Base-by-base conservation (phyloP, 306 rosid genomes). In the Cucurbita ficifolia region DNA sequence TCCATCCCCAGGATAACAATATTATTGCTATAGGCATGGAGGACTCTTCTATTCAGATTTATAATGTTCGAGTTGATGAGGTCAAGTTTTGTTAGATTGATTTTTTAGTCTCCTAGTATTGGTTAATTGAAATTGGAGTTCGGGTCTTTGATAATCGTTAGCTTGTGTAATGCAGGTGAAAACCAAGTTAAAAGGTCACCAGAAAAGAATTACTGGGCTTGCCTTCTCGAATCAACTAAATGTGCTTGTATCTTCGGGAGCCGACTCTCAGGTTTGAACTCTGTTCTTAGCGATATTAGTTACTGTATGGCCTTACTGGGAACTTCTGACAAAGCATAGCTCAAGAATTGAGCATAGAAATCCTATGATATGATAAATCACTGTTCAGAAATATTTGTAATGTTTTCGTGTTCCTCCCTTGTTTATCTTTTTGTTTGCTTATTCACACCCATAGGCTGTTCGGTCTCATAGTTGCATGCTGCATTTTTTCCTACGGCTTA, bases 1-100 rank as follows among this genome's bases (percentile, higher is more conserved):
- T 95, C 83, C 99, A 95, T 82, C 99, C 99, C 62, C 97, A 91
- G 81, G 99, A 95, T 84, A 95, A 95, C 81, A 95, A 95, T 84
- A 89, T 95, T 59, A 91, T 95, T 77, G 99, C 99, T 59, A 91
- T 95, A 76, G 99, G 99, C 83, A 95, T 91, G 99, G 99, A 95
- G 18, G 99, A 95, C 78, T 89, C 99, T 63, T 80, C 96, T 49
- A 91, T 95, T 73, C 99, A 95, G 78, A 95, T 95, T 77, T 95
- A 95, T 74, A 95, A 95, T 77, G 99, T 95, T 70, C 80, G 99
- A 79, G 92, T 91, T 75, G 99, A 91, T 74, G 96, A 89, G 97
- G 99, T 95, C 74, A 72, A 19, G 73, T 43, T 22, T 57, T 70
- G 36, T 53, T 19, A 19, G 39, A 51, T 62, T 54, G 42, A 8